These are phyloP conservation scores for Populus tremula DNA, from an alignment of 345 rosid species.

Conservation along the genomic window DNA sequence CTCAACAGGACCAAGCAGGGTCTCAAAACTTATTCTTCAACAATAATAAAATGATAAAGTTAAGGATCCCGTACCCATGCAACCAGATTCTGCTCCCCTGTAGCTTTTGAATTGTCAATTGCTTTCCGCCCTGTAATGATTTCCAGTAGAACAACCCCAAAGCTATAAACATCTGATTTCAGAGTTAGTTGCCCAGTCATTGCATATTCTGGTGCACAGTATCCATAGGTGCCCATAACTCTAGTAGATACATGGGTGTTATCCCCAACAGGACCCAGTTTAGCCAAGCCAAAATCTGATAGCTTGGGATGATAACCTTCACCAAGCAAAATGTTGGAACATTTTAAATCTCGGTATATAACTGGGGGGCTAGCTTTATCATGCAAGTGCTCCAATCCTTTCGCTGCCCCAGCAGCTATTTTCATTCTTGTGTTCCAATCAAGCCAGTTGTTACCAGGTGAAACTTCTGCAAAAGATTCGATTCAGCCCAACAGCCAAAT, in stretches of 20 bases:
- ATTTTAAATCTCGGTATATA: conserved; percentile 85
- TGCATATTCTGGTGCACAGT: conserved; percentile 95
- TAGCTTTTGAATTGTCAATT: conserved; percentile 52
- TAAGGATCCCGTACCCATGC: conserved; percentile 64
- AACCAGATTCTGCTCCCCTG: conserved; percentile 65
- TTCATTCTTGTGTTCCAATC: conserved; percentile 87
- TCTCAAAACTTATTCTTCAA: background rate
- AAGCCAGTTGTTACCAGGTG: conserved; percentile 44
- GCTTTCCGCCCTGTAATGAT: conserved; percentile 91
- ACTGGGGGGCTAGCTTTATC: conserved; percentile 72
- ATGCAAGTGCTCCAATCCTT: conserved; percentile 81
- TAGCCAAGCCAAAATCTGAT: conserved; percentile 94
- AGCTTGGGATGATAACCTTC: conserved; percentile 73
- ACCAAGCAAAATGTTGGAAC: conserved; percentile 79
- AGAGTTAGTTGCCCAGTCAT: conserved; percentile 90
- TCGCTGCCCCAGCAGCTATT: conserved; percentile 88
- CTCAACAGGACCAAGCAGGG: background rate
- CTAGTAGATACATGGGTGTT: conserved; percentile 87
- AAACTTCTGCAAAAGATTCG: conserved; percentile 41
- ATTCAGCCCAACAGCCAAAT: background rate
- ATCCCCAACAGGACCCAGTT: conserved; percentile 91
- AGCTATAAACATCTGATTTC: conserved; percentile 89
- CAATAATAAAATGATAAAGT: background rate
- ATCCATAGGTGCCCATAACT: conserved; percentile 96
- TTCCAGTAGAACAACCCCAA: conserved; percentile 88